Percentiles rank a stretch among this genome's conserved stretches.
Conservation (phyloP, 148 eudicot species). For the Arbutus unedo region DNA sequence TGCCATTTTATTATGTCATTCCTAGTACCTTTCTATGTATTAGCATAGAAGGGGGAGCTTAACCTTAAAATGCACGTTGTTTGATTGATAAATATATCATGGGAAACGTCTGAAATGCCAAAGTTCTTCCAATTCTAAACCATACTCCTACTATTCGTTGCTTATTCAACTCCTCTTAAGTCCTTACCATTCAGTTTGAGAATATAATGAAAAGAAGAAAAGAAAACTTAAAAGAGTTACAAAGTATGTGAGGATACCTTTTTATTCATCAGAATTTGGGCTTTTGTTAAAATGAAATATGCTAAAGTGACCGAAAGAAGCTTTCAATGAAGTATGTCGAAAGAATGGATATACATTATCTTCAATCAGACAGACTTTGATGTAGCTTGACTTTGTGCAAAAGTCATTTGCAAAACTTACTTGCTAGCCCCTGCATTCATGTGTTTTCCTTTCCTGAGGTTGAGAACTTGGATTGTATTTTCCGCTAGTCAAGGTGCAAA, state of each 20-base stretch:
- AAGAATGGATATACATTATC: background rate
- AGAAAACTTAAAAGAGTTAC: background rate
- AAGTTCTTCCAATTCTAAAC: background rate
- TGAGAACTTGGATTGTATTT: background rate
- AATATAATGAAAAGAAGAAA: background rate
- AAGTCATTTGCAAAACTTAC: background rate
- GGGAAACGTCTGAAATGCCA: background rate
- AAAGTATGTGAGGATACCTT: background rate
- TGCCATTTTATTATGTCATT: background rate
- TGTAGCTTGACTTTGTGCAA: background rate
- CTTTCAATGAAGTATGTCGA: background rate
- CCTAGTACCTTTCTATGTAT: background rate
- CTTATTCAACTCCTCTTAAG: no score
- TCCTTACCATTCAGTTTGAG: no score
- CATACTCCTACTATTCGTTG: background rate
- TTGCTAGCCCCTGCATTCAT: background rate
- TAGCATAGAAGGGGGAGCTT: background rate
- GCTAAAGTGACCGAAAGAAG: background rate
- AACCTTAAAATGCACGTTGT: background rate
- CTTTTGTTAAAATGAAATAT: background rate
- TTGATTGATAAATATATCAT: background rate
- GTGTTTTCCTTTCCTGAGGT: background rate
- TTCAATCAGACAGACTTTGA: background rate
- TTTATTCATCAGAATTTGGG: background rate
- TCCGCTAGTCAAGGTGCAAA: no score